A percentile compares a stretch with the other conserved stretches of the same genome.
phyloP scores from a whole-genome alignment of 2,329 filamentous ascomycete species.

The Bipolaris victoriae region DNA sequence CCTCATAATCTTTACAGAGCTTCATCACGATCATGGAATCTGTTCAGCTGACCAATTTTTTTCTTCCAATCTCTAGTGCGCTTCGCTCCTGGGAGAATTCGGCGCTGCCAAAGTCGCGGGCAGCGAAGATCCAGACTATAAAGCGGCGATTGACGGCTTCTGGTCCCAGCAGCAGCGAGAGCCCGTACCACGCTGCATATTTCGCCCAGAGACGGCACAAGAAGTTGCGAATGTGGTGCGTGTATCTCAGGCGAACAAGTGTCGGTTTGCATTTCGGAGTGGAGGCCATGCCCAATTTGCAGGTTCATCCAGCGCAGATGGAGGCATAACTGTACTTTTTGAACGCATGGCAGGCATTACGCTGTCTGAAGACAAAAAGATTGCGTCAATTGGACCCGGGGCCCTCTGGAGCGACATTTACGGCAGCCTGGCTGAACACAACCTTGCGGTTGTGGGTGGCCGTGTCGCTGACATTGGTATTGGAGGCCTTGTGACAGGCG shows the following conservation, averaged over 20 bases:
- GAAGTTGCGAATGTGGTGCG: slow-evolving; percentile 30
- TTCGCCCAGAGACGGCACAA: slow-evolving; percentile 26
- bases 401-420: slow-evolving; percentile 44
- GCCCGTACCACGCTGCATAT: slow-evolving; percentile 32
- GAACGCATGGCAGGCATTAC: slow-evolving; percentile 32
- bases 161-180: slow-evolving; percentile 35
- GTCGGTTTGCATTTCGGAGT: slow-evolving; percentile 51
- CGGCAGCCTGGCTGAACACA: slow-evolving; percentile 27
- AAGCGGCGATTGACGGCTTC: slow-evolving; percentile 23
- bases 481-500: slow-evolving; percentile 26
- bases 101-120: slow-evolving; percentile 21
- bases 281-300: slow-evolving; percentile 32
- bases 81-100: slow-evolving; percentile 26
- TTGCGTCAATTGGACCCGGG: slow-evolving; percentile 38
- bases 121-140: slow-evolving; percentile 22
- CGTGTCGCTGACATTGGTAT: slow-evolving; percentile 38
- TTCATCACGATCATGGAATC: no score
- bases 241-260: slow-evolving; percentile 29
- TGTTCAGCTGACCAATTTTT: no score
- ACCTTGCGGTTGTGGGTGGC: slow-evolving; percentile 38
- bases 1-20: no score
- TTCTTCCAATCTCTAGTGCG: slow-evolving; percentile 22
- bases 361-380: slow-evolving; percentile 26
- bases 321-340: slow-evolving; percentile 37
- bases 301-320: slow-evolving; percentile 37